Evolutionary conservation across 768 basidiomycete species (phyloP), one percentile per base, ranked within the genome.

Genomic region (Butyriboletus loyo): DNA sequence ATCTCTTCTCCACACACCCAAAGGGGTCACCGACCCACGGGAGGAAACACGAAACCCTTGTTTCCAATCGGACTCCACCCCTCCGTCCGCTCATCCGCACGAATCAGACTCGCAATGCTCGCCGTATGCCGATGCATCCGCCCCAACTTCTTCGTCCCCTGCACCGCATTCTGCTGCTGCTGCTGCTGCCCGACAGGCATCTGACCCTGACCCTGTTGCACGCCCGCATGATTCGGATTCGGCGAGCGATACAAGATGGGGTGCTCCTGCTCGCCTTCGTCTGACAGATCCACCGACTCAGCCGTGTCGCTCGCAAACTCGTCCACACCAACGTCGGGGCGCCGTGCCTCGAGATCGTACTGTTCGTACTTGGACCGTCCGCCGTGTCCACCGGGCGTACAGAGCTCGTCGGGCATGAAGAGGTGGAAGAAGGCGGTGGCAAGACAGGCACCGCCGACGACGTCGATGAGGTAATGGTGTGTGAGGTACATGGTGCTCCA

Each of bases 401-500:
- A 82, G 57, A 96, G 78, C 52, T 87, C 85, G 56, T 88, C 84
- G 0, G 94, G 92, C 63, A 98, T 84, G 72, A 86, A 86, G 57
- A 89, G 63, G 75, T 92, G 98, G 78, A 98, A 98, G 63, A 82
- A 86, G 19, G 81, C 79, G 34, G 87, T 86, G 42, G 95, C 87
- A 56, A 99, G 81, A 66, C 94, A 96, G 0, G 89, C 91, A 14
- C 97, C 97, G 10, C 86, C 90, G 44, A 93, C 91, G 66, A 98
- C 91, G 66, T 99, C 97, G 73, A 99, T 94, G 65, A 99, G 87
- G 77, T 98, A 98, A 74, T 98, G 96, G 71, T 97, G 93, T 4
- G 91, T 92, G 62, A 96, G 87, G 75, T 96, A 98, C 96, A 98
- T 98, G 22, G 96, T 98, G 10, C 91, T 86, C 97, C 97, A 99